Evolutionary conservation across 352 stramenopile species (phyloP), one percentile per base, ranked within the genome.

Genomic region (Globisporangium yorkense): DNA sequence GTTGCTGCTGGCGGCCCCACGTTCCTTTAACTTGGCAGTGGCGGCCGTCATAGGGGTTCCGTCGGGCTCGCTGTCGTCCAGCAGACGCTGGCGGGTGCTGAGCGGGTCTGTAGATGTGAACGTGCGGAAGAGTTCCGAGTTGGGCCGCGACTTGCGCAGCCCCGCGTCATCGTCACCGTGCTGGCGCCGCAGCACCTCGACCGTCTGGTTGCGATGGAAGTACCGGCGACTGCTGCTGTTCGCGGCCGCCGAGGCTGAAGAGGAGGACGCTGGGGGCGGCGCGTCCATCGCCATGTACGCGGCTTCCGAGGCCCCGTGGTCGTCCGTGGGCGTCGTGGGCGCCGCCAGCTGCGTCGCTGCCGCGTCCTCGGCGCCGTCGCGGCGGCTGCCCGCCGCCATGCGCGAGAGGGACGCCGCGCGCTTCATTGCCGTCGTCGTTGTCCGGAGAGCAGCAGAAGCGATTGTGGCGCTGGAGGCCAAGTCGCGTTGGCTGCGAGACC

Each of bases 191-290:
- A 92, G 54, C 49, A 89, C 77, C 18, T 92, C 79, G 9, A 89
- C 77, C 0, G 82, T 92, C 51, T 89, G 82, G 61, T 92, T 77
- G 39, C 82, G 82, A 53, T 84, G 69, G 51, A 91, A 91, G 52
- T 81, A 75, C 43, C 61, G 65, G 58, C 45, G 58, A 46, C 58
- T 65, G 27, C 49, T 50, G 45, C 50, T 56, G 39, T 24, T 48
- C 20, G 43, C 9, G 5, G 41, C 7, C 37, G 37, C 37, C 5
- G 37, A 10, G 13, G 37, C 16, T 4, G 43, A 27, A 16, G 43
- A 48, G 16, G 43, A 27, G 18, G 40, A 54, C 29, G 44, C 63
- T 21, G 27, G 51, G 44, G 41, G 24, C 50, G 29, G 66, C 21
- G 74, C 41, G 44, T 65, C 61, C 65, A 61, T 63, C 39, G 50